Conservation (phyloP, 163 green algal species). For the Chlamydomonas reinhardtii region DNA sequence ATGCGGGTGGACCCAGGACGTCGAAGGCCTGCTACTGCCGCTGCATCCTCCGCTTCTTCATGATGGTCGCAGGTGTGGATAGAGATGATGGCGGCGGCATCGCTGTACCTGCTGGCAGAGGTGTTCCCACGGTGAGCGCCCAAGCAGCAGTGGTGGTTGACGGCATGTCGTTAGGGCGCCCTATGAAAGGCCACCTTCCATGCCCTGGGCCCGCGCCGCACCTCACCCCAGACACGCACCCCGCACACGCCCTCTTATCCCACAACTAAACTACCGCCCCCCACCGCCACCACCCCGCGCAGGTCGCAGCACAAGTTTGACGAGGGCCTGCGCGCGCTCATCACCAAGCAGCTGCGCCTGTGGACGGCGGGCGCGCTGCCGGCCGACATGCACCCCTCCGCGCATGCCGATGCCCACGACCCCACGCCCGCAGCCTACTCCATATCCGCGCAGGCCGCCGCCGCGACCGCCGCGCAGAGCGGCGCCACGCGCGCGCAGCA, state of each 20-base stretch:
- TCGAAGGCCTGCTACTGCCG: too few relatives aligned
- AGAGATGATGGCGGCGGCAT: constrained; percentile 43
- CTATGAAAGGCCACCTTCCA: too few relatives aligned
- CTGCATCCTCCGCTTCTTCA: too few relatives aligned
- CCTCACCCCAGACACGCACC: too few relatives aligned
- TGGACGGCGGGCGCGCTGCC: constrained; percentile 42
- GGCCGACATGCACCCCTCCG: constrained; percentile 39
- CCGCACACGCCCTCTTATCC: too few relatives aligned
- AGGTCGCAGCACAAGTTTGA: constrained; percentile 46
- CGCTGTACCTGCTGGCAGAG: constrained; percentile 43
- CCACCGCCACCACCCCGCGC: neutral
- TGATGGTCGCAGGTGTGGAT: constrained; percentile 30
- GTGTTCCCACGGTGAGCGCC: constrained; percentile 16
- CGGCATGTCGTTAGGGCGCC: too few relatives aligned
- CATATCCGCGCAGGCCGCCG: neutral
- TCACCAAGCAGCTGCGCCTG: constrained; percentile 47
- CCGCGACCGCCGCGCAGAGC: neutral
- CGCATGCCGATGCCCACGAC: constrained; percentile 32
- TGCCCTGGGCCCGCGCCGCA: too few relatives aligned
- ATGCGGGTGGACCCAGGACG: too few relatives aligned
- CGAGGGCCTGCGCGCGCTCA: constrained; percentile 27
- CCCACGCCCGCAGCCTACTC: constrained; percentile 14
- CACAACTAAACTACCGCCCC: neutral
- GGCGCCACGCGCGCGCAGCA: neutral
- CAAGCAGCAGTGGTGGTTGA: too few relatives aligned